Percentiles rank a stretch among this genome's conserved stretches.
phyloP scores from a whole-genome alignment of 2,329 filamentous ascomycete genomes.

The Trichoderma endophyticum region DNA sequence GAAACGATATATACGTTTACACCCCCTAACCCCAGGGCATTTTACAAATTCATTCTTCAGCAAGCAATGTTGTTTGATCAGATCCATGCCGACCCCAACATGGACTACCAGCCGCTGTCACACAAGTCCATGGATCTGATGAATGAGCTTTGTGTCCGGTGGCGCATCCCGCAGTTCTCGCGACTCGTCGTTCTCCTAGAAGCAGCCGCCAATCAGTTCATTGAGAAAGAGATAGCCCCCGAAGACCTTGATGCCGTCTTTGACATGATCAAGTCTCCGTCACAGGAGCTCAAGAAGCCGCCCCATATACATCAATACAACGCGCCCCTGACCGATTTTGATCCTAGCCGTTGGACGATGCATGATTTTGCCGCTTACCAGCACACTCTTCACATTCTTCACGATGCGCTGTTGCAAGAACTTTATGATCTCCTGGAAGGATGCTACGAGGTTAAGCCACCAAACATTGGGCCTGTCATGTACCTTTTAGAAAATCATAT shows the following conservation, averaged over 20 bases:
- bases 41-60: slow-evolving; percentile 78
- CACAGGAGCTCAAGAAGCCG: slow-evolving; percentile 62
- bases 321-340: slow-evolving; percentile 53
- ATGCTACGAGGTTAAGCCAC: slow-evolving; percentile 85
- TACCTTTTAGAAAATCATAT: slow-evolving; percentile 80
- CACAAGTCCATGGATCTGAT: slow-evolving; percentile 78
- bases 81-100: slow-evolving; percentile 51
- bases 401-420: slow-evolving; percentile 81
- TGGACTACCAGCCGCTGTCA: slow-evolving; percentile 58
- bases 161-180: slow-evolving; percentile 83
- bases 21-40: slow-evolving; percentile 75
- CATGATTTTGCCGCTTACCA: slow-evolving; percentile 70
- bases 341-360: slow-evolving; percentile 62
- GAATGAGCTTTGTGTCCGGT: slow-evolving; percentile 79
- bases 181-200: slow-evolving; percentile 79
- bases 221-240: slow-evolving; percentile 76
- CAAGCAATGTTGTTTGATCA: slow-evolving; percentile 68
- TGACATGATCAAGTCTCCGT: slow-evolving; percentile 72
- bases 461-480: slow-evolving; percentile 75
- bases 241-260: slow-evolving; percentile 83
- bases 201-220: slow-evolving; percentile 78
- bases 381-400: slow-evolving; percentile 67
- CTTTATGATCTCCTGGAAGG: slow-evolving; percentile 83
- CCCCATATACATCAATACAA: slow-evolving; percentile 53
- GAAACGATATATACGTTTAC: slow-evolving; percentile 82